These are phyloP conservation scores for Globisporangium uncinulatum DNA, from an alignment of 352 stramenopile species.

Conservation along the genomic window DNA sequence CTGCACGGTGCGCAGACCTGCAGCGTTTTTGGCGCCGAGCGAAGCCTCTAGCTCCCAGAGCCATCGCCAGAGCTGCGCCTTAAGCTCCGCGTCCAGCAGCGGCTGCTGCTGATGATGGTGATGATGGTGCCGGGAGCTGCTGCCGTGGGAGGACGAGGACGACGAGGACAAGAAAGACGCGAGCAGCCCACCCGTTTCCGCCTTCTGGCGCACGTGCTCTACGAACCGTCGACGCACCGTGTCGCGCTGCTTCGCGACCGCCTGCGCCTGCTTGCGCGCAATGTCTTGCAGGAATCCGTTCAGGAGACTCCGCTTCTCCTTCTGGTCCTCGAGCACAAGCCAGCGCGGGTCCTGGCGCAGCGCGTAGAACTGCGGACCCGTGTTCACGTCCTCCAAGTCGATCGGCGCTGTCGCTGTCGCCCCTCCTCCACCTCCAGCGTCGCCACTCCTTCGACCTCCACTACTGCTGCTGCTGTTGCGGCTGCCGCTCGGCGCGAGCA, in stretches of 20 bases:
- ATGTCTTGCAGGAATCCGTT: slow-evolving; percentile 59
- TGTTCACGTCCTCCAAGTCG: slow-evolving; percentile 37
- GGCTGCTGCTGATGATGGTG: slow-evolving; percentile 9
- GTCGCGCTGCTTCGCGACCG: slow-evolving; percentile 33
- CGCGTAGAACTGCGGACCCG: slow-evolving; percentile 44
- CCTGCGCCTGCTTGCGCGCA: slow-evolving; percentile 44
- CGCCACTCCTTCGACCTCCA: not conserved
- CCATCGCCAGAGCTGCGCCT: slow-evolving; percentile 37
- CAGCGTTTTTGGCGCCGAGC: slow-evolving; percentile 10
- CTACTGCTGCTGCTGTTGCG: too few relatives aligned
- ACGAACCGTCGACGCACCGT: slow-evolving; percentile 36
- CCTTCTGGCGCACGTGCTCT: slow-evolving; percentile 26
- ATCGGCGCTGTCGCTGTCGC: slow-evolving; percentile 6
- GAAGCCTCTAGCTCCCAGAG: slow-evolving; percentile 18
- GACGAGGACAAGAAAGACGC: slow-evolving; percentile 7
- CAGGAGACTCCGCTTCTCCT: slow-evolving; percentile 72
- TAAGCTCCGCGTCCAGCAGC: slow-evolving; percentile 39
- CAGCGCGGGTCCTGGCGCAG: slow-evolving; percentile 64
- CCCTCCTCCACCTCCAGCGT: slow-evolving; percentile 6
- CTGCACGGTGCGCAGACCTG: slow-evolving; percentile 26
- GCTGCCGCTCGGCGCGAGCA: slow-evolving; percentile 15
- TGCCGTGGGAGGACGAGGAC: too few relatives aligned
- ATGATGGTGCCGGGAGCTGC: too few relatives aligned
- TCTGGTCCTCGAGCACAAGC: slow-evolving; percentile 47
- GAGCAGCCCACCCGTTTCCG: slow-evolving; percentile 18